Conservation (phyloP, 192 early-diverging fungal species). For the Linnemannia exigua region DNA sequence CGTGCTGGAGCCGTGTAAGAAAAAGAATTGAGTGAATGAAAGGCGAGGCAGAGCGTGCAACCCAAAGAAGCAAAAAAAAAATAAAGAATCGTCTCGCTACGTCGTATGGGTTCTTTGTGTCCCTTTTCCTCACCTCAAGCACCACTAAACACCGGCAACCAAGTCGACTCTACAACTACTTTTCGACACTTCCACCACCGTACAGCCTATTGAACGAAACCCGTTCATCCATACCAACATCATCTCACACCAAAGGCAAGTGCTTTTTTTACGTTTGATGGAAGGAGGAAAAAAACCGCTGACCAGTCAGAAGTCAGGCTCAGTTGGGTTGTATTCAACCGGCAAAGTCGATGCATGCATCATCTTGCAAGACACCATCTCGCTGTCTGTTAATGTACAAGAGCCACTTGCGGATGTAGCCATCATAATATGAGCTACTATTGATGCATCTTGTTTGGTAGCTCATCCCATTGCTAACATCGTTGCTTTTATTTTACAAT, state of each 20-base stretch:
- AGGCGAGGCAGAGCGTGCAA: not conserved
- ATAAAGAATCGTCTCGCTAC: not conserved
- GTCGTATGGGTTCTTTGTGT: not conserved
- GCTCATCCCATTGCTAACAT: not conserved
- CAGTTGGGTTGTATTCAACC: not conserved
- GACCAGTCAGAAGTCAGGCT: slow-evolving; percentile 5
- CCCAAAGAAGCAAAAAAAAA: not conserved
- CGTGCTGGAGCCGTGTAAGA: too few species aligned
- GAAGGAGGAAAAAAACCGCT: not conserved
- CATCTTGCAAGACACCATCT: not conserved
- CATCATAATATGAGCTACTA: not conserved
- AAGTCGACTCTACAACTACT: not conserved
- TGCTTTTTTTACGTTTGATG: slow-evolving; percentile 1
- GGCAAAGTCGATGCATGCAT: not conserved
- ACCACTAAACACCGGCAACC: not conserved
- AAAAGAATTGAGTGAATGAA: not conserved
- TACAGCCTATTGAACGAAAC: too few species aligned
- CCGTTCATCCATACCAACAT: not conserved
- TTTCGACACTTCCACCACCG: not conserved
- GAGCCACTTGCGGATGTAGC: not conserved
- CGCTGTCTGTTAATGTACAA: not conserved
- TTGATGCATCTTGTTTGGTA: not conserved
- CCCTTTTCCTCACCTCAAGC: not conserved
- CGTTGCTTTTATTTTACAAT: not conserved
- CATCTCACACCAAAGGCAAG: not conserved